These are phyloP conservation scores for Akanthomyces uredinophilus DNA, from an alignment of 2,329 filamentous ascomycete genomes.

Conservation along the genomic window DNA sequence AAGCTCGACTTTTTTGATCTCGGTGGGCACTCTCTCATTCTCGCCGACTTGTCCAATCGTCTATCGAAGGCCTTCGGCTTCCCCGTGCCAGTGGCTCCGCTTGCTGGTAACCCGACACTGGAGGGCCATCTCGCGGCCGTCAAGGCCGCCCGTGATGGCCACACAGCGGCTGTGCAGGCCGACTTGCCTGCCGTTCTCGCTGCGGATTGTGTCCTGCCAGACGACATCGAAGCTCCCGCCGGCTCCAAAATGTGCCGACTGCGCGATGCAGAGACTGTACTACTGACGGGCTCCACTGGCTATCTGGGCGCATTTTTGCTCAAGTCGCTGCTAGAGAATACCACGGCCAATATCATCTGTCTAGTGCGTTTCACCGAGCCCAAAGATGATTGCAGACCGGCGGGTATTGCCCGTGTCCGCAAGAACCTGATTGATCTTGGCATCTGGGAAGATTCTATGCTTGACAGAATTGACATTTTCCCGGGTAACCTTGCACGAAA, in stretches of 20 bases:
- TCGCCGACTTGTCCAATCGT: conserved; percentile 71
- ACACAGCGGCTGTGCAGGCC: conserved; percentile 69
- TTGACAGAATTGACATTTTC: conserved; percentile 72
- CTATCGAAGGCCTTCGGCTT: conserved; percentile 68
- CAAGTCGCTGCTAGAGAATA: conserved; percentile 61
- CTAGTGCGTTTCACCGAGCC: conserved; percentile 69
- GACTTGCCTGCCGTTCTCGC: conserved; percentile 66
- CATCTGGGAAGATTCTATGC: conserved; percentile 70
- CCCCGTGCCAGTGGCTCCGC: conserved; percentile 62
- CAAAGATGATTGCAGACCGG: conserved; percentile 56
- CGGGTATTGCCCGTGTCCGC: conserved; percentile 66
- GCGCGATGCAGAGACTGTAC: conserved; percentile 61
- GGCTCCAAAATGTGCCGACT: conserved; percentile 51
- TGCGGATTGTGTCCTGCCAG: conserved; percentile 61
- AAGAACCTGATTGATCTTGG: conserved; percentile 74
- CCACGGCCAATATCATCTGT: conserved; percentile 64
- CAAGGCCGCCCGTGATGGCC: conserved; percentile 64
- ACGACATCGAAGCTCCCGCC: conserved; percentile 57
- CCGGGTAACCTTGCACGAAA: conserved; percentile 67
- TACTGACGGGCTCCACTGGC: conserved; percentile 71
- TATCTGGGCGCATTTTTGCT: conserved; percentile 73
- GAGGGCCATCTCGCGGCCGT: conserved; percentile 68
- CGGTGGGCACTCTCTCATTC: conserved; percentile 70
- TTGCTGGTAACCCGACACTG: conserved; percentile 67
- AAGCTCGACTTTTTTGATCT: conserved; percentile 79